Evolutionary conservation across 2,329 filamentous ascomycete genomes (phyloP), one percentile per base, ranked within the genome.

Genomic region (Phoma sp.): DNA sequence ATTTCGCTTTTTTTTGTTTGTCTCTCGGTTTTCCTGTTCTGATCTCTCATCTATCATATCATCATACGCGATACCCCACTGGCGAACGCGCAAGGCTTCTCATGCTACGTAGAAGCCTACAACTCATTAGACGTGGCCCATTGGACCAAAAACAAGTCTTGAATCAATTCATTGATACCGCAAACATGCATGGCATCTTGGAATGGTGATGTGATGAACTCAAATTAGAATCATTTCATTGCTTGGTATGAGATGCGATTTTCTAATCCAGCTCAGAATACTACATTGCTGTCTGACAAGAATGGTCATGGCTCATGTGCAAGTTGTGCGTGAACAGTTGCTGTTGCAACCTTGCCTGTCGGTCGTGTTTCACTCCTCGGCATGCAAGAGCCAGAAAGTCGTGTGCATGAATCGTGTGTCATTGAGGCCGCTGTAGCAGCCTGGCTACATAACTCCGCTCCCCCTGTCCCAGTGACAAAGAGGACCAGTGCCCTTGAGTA

Each of bases 61-160:
- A 32, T 43, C 35, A 65, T 45, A 65, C 44, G 59, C 61, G 67
- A 72, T 72, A 72, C 69, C 69, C 67, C 62, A 64, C 67, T 62
- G 58, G 67, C 65, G 58, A 65, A 68, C 67, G 69, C 70, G 65
- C 63, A 64, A 64, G 68, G 69, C 70, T 71, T 70, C 58, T 68
- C 67, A 68, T 60, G 66, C 67, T 68, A 61, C 61, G 27, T 53
- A 59, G 46, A 59, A 56, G 63, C 67, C 65, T 64, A 62, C 44
- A 62, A 52, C 48, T 43, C 52, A 62, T 68, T 63, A 68, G 55
- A 61, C 68, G 64, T 67, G 61, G 58, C 61, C 60, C 57, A 63
- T 68, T 67, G 68, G 66, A 57, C 59, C 62, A 69, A 71, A 70
- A 72, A 70, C 63, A 71, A 48, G 32, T 58, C 47, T 48, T 33